Evolutionary conservation across 192 early-diverging fungal species (phyloP).

Genomic region (Physocladia obscura): DNA sequence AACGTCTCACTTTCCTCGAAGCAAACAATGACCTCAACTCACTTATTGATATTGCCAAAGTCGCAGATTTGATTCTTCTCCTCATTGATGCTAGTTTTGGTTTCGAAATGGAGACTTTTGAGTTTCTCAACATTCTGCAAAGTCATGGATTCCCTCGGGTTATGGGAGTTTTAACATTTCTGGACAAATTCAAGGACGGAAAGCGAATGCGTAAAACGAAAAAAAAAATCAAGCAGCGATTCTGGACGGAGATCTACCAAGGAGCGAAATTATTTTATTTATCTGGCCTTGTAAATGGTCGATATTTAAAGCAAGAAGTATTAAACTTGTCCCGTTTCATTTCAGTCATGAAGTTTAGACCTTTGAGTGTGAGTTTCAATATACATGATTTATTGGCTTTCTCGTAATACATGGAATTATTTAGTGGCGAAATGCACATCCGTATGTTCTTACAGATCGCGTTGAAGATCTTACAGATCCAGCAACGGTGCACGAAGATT

Average conservation of each 20-base stretch:
- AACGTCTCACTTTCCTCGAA: constrained; percentile 95
- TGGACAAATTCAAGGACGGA: constrained; percentile 94
- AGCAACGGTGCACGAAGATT: constrained; percentile 71
- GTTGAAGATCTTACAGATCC: constrained; percentile 96
- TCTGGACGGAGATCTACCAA: constrained; percentile 99
- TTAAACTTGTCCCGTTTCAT: constrained; percentile 95
- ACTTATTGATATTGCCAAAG: constrained; percentile 97
- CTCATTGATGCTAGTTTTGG: constrained; percentile 97
- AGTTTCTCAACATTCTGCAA: constrained; percentile 96
- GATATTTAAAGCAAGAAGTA: constrained; percentile 90
- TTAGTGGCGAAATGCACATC: constrained; percentile 92
- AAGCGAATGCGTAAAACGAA: constrained; percentile 86
- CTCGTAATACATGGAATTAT: not conserved
- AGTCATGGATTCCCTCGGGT: constrained; percentile 96
- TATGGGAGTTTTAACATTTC: constrained; percentile 95
- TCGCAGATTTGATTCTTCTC: constrained; percentile 92
- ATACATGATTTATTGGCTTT: not conserved
- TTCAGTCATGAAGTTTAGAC: constrained; percentile 97
- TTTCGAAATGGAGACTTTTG: constrained; percentile 99
- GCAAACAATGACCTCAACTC: constrained; percentile 94
- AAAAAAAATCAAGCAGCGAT: constrained; percentile 94
- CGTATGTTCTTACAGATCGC: constrained; percentile 96
- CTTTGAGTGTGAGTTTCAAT: constrained; percentile 56
- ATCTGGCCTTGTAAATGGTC: constrained; percentile 92
- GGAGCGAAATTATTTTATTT: constrained; percentile 98